Evolutionary conservation across 1,139 yeast genomes (phyloP), one percentile per base, ranked within the genome.

Genomic region (Yamadazyma dendronema): DNA sequence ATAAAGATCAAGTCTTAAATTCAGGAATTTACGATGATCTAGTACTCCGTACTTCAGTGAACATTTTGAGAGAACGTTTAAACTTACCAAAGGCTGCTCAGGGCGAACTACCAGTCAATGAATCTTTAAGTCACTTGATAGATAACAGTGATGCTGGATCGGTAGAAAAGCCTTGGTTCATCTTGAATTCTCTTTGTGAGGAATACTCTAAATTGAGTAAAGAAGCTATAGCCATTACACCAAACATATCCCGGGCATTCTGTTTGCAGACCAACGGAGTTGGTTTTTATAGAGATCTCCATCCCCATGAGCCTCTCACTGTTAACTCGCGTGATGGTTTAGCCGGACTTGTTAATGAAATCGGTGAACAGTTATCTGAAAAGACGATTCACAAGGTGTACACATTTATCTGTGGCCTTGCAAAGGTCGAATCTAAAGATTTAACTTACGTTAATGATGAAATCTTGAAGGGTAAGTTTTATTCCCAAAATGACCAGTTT

Each of bases 101-200:
- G 2, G 31, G 37, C 8, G 41, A 41, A 9, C 44, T 47, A 21
- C 31, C 41, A 10, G 47, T 62, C 2, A 38, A 44, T 5, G 65
- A 61, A 11, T 55, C 68, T 2, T 46, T 63, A 6, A 43, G 31
- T 4, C 34, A 31, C 17, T 31, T 46, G 4, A 3, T 25, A 8
- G 40, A 43, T 11, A 26, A 40, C 31, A 9, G 9, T 7, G 38
- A 19, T 36, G 33, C 30, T 30, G 31, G 31, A 36, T 25, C 43
- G 23, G 32, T 23, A 7, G 32, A 37, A 34, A 39, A 52, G 33
- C 43, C 54, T 16, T 83, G 90, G 88, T 61, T 69, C 34, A 74
- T 79, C 44, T 72, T 84, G 38, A 77, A 76, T 40, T 67, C 82
- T 3, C 61, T 84, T 25, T 82, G 90, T 53, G 79, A 75, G 40